Percentiles rank a stretch among this genome's conserved stretches.
Conservation (phyloP, 768 basidiomycete genomes). For the Suillus ampliporus region DNA sequence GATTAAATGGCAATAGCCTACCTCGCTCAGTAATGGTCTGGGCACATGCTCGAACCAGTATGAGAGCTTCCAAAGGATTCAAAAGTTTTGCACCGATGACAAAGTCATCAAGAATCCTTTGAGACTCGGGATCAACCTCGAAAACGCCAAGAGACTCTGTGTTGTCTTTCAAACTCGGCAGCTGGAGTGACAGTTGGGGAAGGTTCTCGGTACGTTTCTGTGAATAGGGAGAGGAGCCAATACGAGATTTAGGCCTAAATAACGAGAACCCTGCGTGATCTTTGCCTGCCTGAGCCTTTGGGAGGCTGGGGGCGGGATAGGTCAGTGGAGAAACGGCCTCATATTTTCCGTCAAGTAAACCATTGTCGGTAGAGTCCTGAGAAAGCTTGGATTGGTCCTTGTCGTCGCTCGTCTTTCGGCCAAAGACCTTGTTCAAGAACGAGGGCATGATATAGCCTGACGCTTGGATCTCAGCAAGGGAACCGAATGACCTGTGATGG, state of each 20-base stretch:
- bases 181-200: constrained; percentile 68
- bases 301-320: constrained; percentile 38
- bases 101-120: constrained; percentile 53
- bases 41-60: constrained; percentile 72
- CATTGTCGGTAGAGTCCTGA: constrained; percentile 43
- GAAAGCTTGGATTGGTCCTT: constrained; percentile 41
- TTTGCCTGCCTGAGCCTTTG: constrained; percentile 30
- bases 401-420: constrained; percentile 71
- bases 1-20: constrained; percentile 37
- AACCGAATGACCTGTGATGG: constrained; percentile 13
- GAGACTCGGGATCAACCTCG: constrained; percentile 60
- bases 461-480: constrained; percentile 20
- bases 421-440: constrained; percentile 79
- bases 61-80: constrained; percentile 64
- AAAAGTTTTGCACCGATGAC: constrained; percentile 63
- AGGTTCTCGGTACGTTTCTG: constrained; percentile 39
- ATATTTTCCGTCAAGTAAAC: constrained; percentile 75
- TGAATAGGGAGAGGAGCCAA: constrained; percentile 39
- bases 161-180: constrained; percentile 58
- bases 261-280: constrained; percentile 49
- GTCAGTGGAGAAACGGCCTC: constrained; percentile 63
- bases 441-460: constrained; percentile 52
- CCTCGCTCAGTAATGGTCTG: constrained; percentile 68
- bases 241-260: constrained; percentile 54
- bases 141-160: constrained; percentile 58